Base-by-base conservation (phyloP, 1,139 yeast species). In the Sugiyamaella sp. region DNA sequence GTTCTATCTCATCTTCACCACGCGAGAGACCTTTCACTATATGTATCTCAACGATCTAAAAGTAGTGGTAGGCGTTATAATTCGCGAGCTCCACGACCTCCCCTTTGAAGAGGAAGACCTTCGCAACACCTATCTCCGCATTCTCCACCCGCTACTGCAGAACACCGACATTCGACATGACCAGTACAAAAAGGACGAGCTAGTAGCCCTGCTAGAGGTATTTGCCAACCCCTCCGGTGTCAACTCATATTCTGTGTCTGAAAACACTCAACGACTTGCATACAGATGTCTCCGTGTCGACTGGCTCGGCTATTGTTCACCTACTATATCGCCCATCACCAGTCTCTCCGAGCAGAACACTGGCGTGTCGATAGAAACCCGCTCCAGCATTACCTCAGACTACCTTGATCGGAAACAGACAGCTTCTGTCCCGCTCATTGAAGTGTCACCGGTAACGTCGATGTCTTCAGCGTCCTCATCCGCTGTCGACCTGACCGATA, bases 1-100 rank as follows among this genome's bases (percentile, higher is more conserved):
- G 54, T 72, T 91, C 12, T 89, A 88, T 67, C 71, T 88, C 55
- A 79, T 90, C 0, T 83, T 91, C 70, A 84, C 93, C 2, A 81
- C 86, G 10, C 76, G 83, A 0, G 74, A 74, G 49, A 84, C 93
- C 0, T 74, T 82, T 40, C 87, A 86, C 51, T 78, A 85, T 57
- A 80, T 87, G 51, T 93, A 93, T 67, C 75, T 88, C 57, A 93
- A 93, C 65, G 99, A 93, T 68, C 72, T 91, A 56, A 83, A 86
- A 63, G 95, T 93, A 4, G 77, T 93, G 57, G 82, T 87, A n/a
- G 97, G 90, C 62, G 89, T 93, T 6, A 77, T 91, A 52, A 77
- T 90, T 3, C 74, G 98, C 54, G 97, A 91, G 67, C 75, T 91
- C 53, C 80, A 81, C 60, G 83, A 90, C 65, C 71, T 89, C 49